Evolutionary conservation across 306 rosid species (phyloP).

Genomic region (Geum urbanum): DNA sequence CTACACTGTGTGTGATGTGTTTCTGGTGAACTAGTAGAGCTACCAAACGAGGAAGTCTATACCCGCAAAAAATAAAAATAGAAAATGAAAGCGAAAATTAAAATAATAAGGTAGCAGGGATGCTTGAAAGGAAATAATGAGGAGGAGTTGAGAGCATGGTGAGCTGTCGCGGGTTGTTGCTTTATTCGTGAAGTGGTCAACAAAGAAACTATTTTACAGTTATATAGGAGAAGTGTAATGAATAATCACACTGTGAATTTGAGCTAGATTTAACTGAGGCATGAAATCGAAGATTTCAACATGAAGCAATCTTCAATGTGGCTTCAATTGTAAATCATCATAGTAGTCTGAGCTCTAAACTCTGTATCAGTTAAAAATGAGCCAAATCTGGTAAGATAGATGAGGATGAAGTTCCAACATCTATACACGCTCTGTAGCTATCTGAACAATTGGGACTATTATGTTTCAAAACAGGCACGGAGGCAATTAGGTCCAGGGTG

Average conservation of each 20-base stretch:
- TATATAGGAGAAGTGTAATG: not conserved
- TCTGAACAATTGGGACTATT: not conserved
- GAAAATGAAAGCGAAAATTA: too few relatives aligned
- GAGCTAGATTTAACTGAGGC: too few relatives aligned
- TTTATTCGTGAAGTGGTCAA: not conserved
- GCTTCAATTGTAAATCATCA: not conserved
- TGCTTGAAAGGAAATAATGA: not conserved
- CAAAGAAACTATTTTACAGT: not conserved
- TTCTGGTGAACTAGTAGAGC: too few relatives aligned
- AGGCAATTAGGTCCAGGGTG: too few relatives aligned
- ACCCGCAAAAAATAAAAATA: not conserved
- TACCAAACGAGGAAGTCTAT: too few relatives aligned
- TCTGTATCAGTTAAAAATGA: not conserved
- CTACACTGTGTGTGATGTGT: too few relatives aligned
- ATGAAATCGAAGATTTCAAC: too few relatives aligned
- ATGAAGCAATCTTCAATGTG: not conserved
- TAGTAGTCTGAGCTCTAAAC: not conserved
- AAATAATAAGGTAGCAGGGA: not conserved
- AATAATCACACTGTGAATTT: not conserved
- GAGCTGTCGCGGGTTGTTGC: not conserved
- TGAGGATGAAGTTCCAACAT: not conserved
- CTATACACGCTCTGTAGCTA: not conserved
- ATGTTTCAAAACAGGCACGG: too few relatives aligned
- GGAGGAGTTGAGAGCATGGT: not conserved
- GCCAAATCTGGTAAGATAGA: not conserved